Conservation (phyloP, 1,284 basidiomycete genomes). For the Marasmius tenuissimus region DNA sequence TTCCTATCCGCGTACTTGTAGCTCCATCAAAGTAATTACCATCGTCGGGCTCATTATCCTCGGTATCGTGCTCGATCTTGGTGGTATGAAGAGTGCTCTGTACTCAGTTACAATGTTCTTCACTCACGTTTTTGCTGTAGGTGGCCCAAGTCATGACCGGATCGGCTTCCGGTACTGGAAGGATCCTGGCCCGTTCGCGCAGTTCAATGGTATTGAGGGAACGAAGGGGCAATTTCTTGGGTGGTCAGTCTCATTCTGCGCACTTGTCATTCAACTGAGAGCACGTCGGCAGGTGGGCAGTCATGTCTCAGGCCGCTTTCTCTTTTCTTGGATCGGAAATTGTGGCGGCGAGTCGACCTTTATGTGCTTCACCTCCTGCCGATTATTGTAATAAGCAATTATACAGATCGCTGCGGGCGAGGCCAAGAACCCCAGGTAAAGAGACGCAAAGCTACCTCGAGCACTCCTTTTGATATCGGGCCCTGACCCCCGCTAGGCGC, state of each 20-base stretch:
- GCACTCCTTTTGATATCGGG: no score
- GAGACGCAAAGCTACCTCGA: no score
- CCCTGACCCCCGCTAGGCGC: constrained; percentile 23
- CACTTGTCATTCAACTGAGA: background rate
- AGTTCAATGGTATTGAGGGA: constrained; percentile 55
- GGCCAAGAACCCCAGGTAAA: constrained; percentile 54
- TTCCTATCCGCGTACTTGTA: constrained; percentile 23
- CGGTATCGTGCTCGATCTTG: constrained; percentile 72
- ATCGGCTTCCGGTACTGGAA: constrained; percentile 71
- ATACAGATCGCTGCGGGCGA: constrained; percentile 77
- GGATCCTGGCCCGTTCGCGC: constrained; percentile 70
- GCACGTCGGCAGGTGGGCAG: constrained; percentile 38
- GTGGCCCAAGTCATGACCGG: constrained; percentile 47
- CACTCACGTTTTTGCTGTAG: constrained; percentile 17
- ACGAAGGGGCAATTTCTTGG: constrained; percentile 66
- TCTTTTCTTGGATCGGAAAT: constrained; percentile 85
- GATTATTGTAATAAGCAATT: background rate
- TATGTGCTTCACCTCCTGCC: background rate
- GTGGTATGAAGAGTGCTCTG: constrained; percentile 39
- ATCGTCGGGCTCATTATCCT: constrained; percentile 65
- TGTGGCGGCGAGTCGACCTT: constrained; percentile 58
- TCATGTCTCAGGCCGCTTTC: constrained; percentile 79
- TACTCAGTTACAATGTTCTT: background rate
- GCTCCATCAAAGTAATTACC: constrained; percentile 79
- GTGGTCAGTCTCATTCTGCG: constrained; percentile 22